Base-by-base conservation (phyloP, 495 filamentous ascomycete species). In the Penicillium lagena region DNA sequence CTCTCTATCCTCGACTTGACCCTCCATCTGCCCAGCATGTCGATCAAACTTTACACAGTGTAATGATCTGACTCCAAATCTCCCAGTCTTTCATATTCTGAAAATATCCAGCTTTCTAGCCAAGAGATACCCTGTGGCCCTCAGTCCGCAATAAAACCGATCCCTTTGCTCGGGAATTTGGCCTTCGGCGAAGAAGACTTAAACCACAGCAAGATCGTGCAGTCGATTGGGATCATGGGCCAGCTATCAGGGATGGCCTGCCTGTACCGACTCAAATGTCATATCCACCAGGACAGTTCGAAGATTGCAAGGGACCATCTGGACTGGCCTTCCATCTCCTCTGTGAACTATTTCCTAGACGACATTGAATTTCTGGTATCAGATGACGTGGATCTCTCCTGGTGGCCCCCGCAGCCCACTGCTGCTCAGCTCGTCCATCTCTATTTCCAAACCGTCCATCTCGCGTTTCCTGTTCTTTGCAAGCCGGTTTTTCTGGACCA, bases 201-300 rank as follows among this genome's bases (percentile, higher is more conserved):
- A 34, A 77, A 77, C 47, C 68, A 64, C 9, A 70, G 63, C 46
- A 66, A 72, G 39, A 62, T 59, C 28, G 54, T 66, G 17, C 64
- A 66, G 39, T 62, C 67, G 0, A 75, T 73, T 35, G 80, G 80
- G 0, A 81, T 76, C 51, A 58, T 82, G 31, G 80, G 80, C 29
- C 78, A 77, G 41, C 78, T 73, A 39, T 82, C 79, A 4, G 78
- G 79, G 37, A 62, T 81, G 12, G 59, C 64, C 29, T 83, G 80
- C 79, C 60, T 81, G 17, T 73, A 75, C 52, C 55, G 59, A 45
- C 46, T 68, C 29, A 59, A 64, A 43, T 47, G 49, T 27, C 45
- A 55, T 12, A 46, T 66, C 9, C 53, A 59, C 6, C 47, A 49
- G 12, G 46, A 42, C 12, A 34, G 30, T 13, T 22, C 45, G 1